phyloP scores from a whole-genome alignment of 2,329 filamentous ascomycete species.

The Colletotrichum musicola region DNA sequence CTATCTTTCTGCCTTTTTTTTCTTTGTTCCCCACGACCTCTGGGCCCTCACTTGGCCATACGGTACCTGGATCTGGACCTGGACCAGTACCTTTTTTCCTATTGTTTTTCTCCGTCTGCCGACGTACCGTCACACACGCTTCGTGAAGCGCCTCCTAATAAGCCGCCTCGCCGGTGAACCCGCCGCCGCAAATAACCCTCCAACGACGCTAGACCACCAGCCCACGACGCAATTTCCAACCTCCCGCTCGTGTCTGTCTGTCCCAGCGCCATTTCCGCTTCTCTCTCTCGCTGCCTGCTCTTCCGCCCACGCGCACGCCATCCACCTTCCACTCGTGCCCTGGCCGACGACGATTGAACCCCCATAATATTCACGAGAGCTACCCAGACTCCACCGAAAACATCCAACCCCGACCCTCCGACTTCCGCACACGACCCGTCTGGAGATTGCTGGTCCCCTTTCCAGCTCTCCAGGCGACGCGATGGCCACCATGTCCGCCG shows the following conservation, averaged over 20 bases:
- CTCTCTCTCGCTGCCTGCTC: neutral
- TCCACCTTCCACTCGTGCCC: slow-evolving; percentile 12
- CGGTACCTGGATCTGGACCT: neutral
- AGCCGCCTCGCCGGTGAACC: slow-evolving; percentile 32
- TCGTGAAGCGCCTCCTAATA: slow-evolving; percentile 37
- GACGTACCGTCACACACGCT: slow-evolving; percentile 19
- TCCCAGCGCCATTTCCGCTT: slow-evolving; percentile 20
- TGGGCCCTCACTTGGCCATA: neutral
- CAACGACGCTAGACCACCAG: slow-evolving; percentile 21
- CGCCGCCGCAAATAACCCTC: slow-evolving; percentile 10
- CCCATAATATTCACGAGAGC: slow-evolving; percentile 11
- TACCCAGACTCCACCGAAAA: neutral
- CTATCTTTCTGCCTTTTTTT: slow-evolving; percentile 29
- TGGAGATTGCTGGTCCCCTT: slow-evolving; percentile 30
- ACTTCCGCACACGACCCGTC: slow-evolving; percentile 14
- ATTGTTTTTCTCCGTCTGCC: neutral
- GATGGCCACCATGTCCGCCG: slow-evolving; percentile 68
- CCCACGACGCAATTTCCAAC: slow-evolving; percentile 26
- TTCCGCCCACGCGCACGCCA: slow-evolving; percentile 16
- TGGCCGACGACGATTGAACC: slow-evolving; percentile 27
- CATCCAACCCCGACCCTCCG: neutral
- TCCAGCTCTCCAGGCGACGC: slow-evolving; percentile 40
- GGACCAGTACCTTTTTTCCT: neutral
- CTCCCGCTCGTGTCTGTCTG: slow-evolving; percentile 13
- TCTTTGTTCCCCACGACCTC: slow-evolving; percentile 33